These are phyloP conservation scores for Exserohilum turcica DNA, from an alignment of 2,329 filamentous ascomycete genomes.

Conservation along the genomic window DNA sequence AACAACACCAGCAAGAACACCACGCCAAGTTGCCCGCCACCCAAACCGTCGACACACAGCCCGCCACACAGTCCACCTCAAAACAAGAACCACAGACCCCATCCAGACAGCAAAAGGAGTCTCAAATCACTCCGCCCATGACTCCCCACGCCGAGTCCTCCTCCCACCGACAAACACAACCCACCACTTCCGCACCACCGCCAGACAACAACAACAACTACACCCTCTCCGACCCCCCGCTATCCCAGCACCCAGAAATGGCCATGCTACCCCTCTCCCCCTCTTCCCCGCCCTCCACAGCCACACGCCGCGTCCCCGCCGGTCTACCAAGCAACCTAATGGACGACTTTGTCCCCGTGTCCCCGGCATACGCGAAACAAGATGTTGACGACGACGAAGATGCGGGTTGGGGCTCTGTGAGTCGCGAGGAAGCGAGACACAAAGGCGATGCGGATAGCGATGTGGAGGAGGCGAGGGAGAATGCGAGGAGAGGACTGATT, in stretches of 20 bases:
- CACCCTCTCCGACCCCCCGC: slow-evolving; percentile 7
- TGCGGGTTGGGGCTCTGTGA: slow-evolving; percentile 44
- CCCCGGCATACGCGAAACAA: slow-evolving; percentile 22
- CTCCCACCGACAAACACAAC: background rate
- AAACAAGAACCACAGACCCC: background rate
- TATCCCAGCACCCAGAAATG: slow-evolving; percentile 35
- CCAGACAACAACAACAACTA: slow-evolving; percentile 10
- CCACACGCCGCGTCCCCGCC: slow-evolving; percentile 18
- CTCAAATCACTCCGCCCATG: background rate
- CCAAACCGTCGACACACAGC: slow-evolving; percentile 18
- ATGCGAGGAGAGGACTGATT: slow-evolving; percentile 26
- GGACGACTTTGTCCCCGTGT: slow-evolving; percentile 43
- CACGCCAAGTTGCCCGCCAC: slow-evolving; percentile 35
- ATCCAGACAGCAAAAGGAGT: slow-evolving; percentile 4
- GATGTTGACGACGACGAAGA: slow-evolving; percentile 38
- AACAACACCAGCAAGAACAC: slow-evolving; percentile 41
- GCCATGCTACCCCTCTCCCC: slow-evolving; percentile 42
- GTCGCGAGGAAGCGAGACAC: slow-evolving; percentile 29
- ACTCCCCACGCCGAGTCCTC: background rate
- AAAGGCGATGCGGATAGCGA: slow-evolving; percentile 15
- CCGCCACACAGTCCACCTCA: slow-evolving; percentile 4
- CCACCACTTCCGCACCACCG: slow-evolving; percentile 10
- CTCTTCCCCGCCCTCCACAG: slow-evolving; percentile 17
- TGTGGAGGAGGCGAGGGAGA: slow-evolving; percentile 19
- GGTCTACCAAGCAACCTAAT: slow-evolving; percentile 42